phyloP scores from a whole-genome alignment of 176 grass and related monocot genomes.

The Rhynchospora pubera region DNA sequence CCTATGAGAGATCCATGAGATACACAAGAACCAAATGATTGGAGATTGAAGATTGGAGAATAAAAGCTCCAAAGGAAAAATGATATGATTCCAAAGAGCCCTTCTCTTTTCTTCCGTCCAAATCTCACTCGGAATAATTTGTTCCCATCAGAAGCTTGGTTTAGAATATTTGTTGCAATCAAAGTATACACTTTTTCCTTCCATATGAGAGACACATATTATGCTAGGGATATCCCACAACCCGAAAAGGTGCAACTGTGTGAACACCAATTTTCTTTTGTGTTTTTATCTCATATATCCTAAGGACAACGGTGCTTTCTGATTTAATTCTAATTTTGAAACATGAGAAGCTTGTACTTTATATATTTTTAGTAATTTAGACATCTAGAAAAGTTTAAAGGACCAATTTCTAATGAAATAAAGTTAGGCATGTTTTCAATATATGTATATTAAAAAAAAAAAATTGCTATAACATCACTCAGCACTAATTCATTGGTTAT shows the following conservation, averaged over 20 bases:
- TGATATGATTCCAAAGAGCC: constrained; percentile 21
- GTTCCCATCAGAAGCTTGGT: constrained; percentile 15
- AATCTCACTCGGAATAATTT: constrained; percentile 16
- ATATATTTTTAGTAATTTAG: too few species aligned
- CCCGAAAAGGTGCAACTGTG: neutral
- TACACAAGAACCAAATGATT: constrained; percentile 36
- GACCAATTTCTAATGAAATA: too few species aligned
- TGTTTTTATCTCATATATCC: neutral
- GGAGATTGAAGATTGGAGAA: neutral
- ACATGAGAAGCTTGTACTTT: too few species aligned
- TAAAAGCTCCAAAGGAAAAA: constrained; percentile 3
- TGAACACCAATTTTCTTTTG: neutral
- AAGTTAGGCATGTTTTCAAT: too few species aligned
- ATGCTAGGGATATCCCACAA: neutral
- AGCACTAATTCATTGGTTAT: too few species aligned
- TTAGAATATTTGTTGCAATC: neutral
- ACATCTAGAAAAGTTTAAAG: too few species aligned
- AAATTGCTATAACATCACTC: too few species aligned
- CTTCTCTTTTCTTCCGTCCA: constrained; percentile 25
- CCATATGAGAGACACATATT: neutral
- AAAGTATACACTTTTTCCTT: neutral
- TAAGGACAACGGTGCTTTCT: too few species aligned
- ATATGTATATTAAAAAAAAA: too few species aligned
- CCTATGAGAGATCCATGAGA: neutral
- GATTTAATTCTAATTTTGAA: too few species aligned